These are phyloP conservation scores for Bromus sterilis DNA, from an alignment of 176 grass and related monocot genomes.

Conservation along the genomic window DNA sequence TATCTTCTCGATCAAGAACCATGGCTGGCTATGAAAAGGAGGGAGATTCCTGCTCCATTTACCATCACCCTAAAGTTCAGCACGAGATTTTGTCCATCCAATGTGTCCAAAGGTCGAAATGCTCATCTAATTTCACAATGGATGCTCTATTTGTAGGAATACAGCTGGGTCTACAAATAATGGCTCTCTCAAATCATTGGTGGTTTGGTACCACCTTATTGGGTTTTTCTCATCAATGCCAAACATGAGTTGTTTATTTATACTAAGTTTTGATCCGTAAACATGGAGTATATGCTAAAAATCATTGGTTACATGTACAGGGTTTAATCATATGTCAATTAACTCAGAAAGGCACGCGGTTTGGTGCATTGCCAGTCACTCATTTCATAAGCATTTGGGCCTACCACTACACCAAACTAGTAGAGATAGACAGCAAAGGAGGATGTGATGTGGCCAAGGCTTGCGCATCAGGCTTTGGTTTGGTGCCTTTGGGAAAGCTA, in stretches of 20 bases:
- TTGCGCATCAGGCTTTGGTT: neutral
- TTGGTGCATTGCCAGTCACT: neutral
- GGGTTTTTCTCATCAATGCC: neutral
- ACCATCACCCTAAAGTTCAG: neutral
- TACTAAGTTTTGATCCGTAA: neutral
- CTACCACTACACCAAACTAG: neutral
- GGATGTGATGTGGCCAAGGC: constrained; percentile 1
- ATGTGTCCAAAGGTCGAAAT: neutral
- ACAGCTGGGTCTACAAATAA: neutral
- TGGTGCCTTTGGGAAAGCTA: neutral
- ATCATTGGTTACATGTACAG: neutral
- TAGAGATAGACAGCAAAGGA: neutral
- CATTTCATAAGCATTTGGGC: neutral
- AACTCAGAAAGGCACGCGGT: neutral
- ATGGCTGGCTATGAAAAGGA: neutral
- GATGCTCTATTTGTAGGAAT: neutral
- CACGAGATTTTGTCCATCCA: neutral
- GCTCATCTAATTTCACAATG: neutral
- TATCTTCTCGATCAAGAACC: neutral
- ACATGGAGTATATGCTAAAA: neutral
- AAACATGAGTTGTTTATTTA: too few species aligned
- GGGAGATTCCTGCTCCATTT: neutral
- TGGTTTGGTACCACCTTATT: too few species aligned
- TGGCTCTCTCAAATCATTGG: neutral
- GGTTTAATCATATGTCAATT: neutral